Evolutionary conservation across 768 basidiomycete species (phyloP), one percentile per base, ranked within the genome.

Genomic region (Tylopilus rubrobrunneus): DNA sequence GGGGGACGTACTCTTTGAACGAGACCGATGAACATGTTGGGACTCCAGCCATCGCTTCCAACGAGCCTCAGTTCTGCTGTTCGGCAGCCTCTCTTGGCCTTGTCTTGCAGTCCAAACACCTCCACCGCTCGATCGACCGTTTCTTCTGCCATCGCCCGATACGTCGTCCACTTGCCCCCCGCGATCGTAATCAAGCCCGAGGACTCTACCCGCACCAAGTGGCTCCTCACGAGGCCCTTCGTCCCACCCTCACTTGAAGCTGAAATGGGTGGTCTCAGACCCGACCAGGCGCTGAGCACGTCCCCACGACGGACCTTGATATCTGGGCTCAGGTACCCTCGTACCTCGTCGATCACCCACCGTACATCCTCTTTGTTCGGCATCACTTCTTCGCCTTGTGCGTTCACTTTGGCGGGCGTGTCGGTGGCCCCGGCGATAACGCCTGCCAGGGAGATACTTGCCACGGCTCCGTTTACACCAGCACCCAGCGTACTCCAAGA

Each of bases 91-190:
- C 75, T 80, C 63, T 68, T 80, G 19, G 74, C 78, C 52, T 70
- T 77, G 1, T 73, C 73, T 64, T 81, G 73, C 51, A 98, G 74
- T 28, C 74, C 77, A 74, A 90, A 97, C 39, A 80, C 80, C 69
- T 88, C 80, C 55, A 98, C 78, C 11, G 96, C 96, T 55, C 78
- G 76, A 70, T 98, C 89, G 43, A 98, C 87, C 0, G 93, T 89
- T 75, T 98, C 96, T 74, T 93, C 80, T 23, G 96, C 93, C 96
- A 98, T 97, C 31, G 85, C 86, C 46, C 90, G 77, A 74, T 98
- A 99, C 45, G 96, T 98, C 55, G 96, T 99, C 96, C 96, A 99
- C 72, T 99, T 99, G 5, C 96, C 96, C 17, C 96, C 96, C 3
- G 92, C 93, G 62, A 98, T 93, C 28, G 95, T 98, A 56, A 99